Evolutionary conservation across 371 early-diverging fungal genomes (phyloP), one percentile per base, ranked within the genome.

Genomic region (Rhizomucor miehei): DNA sequence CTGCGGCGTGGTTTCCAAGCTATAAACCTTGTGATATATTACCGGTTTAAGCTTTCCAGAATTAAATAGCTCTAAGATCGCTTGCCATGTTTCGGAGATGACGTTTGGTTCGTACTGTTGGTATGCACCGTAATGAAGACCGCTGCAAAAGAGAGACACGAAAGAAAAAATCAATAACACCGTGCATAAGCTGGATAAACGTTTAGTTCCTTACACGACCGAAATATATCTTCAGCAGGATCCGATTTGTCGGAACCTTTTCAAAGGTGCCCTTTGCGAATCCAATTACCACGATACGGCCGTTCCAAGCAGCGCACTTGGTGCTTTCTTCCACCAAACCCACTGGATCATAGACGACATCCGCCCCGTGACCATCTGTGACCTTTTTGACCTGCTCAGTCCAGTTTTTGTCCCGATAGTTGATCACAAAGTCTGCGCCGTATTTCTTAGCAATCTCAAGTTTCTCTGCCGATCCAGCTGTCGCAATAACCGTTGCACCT

Each of bases 271-370:
- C 93, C 23, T 83, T 84, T 3, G 92, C 92, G 75, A 94, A 95
- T 4, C 93, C 95, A 46, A 95, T 81, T 5, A 95, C 87, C 9
- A 95, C 63, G 3, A 92, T 72, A 39, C 93, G 86, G 3, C 89
- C 94, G 62, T 87, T 89, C 89, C 91, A 92, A n/a, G 90, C 92
- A n/a, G 85, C 73, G 53, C 92, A 91, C 52, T 87, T 78, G 9
- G 74, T 86, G 45, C 79, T 77, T 39, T 77, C 71, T 41, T 86
- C 85, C 23, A 90, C 80, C 38, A 89, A 64, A 10, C 92, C 92
- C 6, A 91, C 89, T 17, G 90, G 90, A 54, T 90, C 92, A 59
- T 82, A 88, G 12, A 91, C 83, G 3, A 90, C 83, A 67, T 91
- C 84, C 1, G 75, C 91, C 35, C 91, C 91, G 57, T 73, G 77